These are phyloP conservation scores for Exophiala oligosperma DNA, from an alignment of 2,329 filamentous ascomycete genomes.

Conservation along the genomic window DNA sequence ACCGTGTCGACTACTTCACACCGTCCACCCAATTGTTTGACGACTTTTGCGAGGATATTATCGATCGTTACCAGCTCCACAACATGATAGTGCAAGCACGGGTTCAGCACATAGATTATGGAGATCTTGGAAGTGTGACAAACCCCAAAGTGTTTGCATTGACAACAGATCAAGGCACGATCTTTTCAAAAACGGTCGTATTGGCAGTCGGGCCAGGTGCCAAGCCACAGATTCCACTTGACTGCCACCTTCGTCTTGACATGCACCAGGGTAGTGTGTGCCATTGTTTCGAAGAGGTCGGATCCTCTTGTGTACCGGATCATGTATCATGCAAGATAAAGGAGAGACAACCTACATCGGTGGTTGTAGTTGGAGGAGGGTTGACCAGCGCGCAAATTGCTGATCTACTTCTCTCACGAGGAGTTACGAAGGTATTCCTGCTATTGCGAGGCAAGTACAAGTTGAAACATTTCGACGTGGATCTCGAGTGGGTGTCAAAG, in stretches of 20 bases:
- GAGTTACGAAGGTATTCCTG: slow-evolving; percentile 68
- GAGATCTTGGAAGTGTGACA: slow-evolving; percentile 45
- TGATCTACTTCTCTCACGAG: slow-evolving; percentile 64
- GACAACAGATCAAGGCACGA: slow-evolving; percentile 54
- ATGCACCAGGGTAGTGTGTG: slow-evolving; percentile 43
- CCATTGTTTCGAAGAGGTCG: slow-evolving; percentile 61
- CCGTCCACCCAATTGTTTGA: slow-evolving; percentile 63
- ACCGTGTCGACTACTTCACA: slow-evolving; percentile 69
- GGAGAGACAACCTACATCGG: slow-evolving; percentile 43
- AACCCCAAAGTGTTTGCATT: slow-evolving; percentile 63
- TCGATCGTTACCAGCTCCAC: slow-evolving; percentile 58
- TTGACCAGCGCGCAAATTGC: slow-evolving; percentile 73
- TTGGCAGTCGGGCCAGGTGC: slow-evolving; percentile 71
- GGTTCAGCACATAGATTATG: slow-evolving; percentile 63
- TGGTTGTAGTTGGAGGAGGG: slow-evolving; percentile 73
- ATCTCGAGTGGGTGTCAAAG: slow-evolving; percentile 77
- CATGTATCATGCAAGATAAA: slow-evolving; percentile 56
- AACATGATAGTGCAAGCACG: slow-evolving; percentile 60
- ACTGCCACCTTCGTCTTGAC: slow-evolving; percentile 10
- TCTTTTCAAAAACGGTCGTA: slow-evolving; percentile 61
- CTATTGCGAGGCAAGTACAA: slow-evolving; percentile 60
- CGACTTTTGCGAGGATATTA: slow-evolving; percentile 61
- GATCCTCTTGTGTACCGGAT: slow-evolving; percentile 54
- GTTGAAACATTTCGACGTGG: slow-evolving; percentile 77
- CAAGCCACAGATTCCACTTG: slow-evolving; percentile 31